Conservation (phyloP, 2,329 filamentous ascomycete genomes). For the Cytospora piceae region DNA sequence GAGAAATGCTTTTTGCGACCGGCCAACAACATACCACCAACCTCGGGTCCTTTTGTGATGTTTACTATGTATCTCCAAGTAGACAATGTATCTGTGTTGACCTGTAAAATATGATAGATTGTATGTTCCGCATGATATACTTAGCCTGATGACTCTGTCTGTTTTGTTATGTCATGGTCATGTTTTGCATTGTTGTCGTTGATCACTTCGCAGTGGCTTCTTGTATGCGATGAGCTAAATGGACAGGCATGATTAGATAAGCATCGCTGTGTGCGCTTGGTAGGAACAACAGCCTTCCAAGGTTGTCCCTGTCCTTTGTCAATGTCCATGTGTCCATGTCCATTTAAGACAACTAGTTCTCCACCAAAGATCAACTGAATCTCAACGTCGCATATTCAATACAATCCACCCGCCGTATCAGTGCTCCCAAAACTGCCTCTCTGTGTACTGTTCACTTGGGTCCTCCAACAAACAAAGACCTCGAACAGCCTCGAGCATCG, state of each 20-base stretch:
- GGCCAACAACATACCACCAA: background rate
- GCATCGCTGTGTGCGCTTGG: background rate
- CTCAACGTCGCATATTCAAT: background rate
- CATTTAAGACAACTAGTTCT: too few species aligned
- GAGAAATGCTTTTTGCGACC: constrained; percentile 25
- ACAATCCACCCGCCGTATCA: background rate
- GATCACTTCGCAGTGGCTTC: background rate
- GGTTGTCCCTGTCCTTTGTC: too few species aligned
- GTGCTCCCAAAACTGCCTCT: background rate
- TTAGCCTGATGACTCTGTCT: background rate
- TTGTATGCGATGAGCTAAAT: background rate
- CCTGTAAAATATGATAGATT: background rate
- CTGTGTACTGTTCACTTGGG: background rate
- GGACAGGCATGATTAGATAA: too few species aligned
- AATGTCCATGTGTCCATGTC: background rate
- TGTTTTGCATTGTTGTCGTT: background rate
- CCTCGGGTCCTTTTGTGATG: background rate
- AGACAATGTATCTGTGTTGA: background rate
- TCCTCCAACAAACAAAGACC: background rate
- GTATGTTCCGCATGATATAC: background rate
- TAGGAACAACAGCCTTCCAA: background rate
- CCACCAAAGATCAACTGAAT: background rate
- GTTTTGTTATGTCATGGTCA: too few species aligned
- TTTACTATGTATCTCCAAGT: background rate
- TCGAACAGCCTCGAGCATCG: background rate